These are phyloP conservation scores for Pseudophaeomoniella oleicola DNA, from an alignment of 2,329 filamentous ascomycete genomes.

Conservation along the genomic window DNA sequence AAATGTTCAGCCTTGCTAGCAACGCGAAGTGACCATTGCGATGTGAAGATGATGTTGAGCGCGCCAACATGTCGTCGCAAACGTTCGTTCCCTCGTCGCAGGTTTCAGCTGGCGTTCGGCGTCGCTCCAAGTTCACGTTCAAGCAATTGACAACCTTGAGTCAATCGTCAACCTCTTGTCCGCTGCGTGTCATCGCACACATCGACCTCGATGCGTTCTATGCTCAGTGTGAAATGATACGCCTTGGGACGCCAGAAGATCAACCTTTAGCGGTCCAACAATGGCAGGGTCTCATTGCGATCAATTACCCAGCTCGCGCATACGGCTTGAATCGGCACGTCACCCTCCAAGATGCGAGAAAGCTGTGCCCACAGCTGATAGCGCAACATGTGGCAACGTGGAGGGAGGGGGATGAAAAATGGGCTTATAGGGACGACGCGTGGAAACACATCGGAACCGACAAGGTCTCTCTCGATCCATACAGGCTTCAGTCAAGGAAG, in stretches of 20 bases:
- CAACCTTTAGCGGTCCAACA: conserved; percentile 85
- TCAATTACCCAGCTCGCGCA: conserved; percentile 83
- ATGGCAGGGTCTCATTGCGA: conserved; percentile 87
- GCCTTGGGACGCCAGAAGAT: conserved; percentile 58
- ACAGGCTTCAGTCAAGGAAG: conserved; percentile 67
- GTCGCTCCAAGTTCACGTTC: conserved; percentile 63
- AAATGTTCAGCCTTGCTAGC: too few species aligned
- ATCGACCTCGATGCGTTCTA: conserved; percentile 97
- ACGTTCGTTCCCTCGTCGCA: conserved; percentile 33
- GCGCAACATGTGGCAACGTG: conserved; percentile 91
- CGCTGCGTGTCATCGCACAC: conserved; percentile 76
- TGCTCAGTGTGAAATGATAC: conserved; percentile 86
- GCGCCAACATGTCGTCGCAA: conserved; percentile 29
- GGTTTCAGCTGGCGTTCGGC: conserved; percentile 17
- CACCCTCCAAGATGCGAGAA: conserved; percentile 65
- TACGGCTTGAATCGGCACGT: conserved; percentile 71
- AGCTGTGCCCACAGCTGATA: conserved; percentile 70
- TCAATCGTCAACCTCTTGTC: conserved; percentile 54
- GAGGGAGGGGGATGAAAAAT: conserved; percentile 79
- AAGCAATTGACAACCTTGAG: conserved; percentile 67
- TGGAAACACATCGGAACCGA: conserved; percentile 67
- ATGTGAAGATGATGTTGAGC: too few species aligned
- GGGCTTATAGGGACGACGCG: conserved; percentile 79
- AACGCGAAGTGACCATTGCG: too few species aligned
- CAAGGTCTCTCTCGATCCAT: conserved; percentile 90